phyloP scores from a whole-genome alignment of 768 basidiomycete genomes.

The Boletus rubescentipes region DNA sequence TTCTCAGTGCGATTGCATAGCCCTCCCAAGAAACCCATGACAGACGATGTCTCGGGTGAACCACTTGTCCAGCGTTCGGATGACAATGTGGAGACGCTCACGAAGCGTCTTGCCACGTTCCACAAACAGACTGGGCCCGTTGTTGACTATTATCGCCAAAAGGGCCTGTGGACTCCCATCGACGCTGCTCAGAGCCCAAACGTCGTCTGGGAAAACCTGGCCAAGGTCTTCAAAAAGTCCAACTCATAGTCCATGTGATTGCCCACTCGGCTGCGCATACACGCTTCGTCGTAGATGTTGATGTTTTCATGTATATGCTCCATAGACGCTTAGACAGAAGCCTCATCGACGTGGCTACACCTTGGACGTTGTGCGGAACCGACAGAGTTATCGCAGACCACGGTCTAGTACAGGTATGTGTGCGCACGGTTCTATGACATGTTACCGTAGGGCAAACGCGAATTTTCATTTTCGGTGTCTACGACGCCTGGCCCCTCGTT shows the following conservation, averaged over 20 bases:
- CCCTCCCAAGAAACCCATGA: slow-evolving; percentile 95
- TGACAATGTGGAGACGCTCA: slow-evolving; percentile 94
- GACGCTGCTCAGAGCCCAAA: slow-evolving; percentile 93
- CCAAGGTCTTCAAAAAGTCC: slow-evolving; percentile 54
- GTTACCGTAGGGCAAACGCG: slow-evolving; percentile 3
- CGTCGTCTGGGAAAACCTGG: slow-evolving; percentile 86
- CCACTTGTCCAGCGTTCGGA: slow-evolving; percentile 96
- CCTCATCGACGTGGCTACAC: background rate
- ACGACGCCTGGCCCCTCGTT: background rate
- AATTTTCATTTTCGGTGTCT: slow-evolving; percentile 12
- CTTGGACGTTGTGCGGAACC: background rate
- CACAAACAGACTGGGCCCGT: slow-evolving; percentile 96
- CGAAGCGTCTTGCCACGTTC: slow-evolving; percentile 85
- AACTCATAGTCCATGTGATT: slow-evolving; percentile 14
- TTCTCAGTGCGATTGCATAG: slow-evolving; percentile 41
- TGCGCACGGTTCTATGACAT: slow-evolving; percentile 4
- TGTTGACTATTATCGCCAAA: slow-evolving; percentile 91
- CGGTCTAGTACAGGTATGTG: slow-evolving; percentile 25
- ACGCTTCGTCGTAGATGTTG: slow-evolving; percentile 15
- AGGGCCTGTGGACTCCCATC: slow-evolving; percentile 85
- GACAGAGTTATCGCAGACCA: slow-evolving; percentile 1
- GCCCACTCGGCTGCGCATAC: background rate
- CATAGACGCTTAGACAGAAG: slow-evolving; percentile 20
- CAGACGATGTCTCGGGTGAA: slow-evolving; percentile 93
- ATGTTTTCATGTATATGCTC: slow-evolving; percentile 28